Conservation (phyloP, 805 yeast species). For the Nakazawaea anatomiae region DNA sequence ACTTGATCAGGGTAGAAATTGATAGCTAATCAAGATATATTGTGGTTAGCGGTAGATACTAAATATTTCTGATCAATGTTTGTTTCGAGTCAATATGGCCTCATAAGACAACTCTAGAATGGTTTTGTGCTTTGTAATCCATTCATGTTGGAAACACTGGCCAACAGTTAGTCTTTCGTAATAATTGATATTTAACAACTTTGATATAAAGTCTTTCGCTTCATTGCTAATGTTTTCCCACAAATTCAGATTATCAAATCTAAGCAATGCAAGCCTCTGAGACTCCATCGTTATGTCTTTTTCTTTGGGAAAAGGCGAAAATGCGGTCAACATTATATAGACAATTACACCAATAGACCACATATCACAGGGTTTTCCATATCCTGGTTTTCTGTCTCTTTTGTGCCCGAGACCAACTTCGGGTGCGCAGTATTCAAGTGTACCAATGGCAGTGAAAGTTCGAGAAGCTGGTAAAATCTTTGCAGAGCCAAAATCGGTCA, state of each 20-base stretch:
- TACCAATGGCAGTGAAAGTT: conserved; percentile 25
- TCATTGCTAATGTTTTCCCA: conserved; percentile 35
- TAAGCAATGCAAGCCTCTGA: conserved; percentile 9
- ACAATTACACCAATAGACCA: conserved; percentile 66
- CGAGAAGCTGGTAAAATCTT: conserved; percentile 12
- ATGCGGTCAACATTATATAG: conserved; percentile 55
- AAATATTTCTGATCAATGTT: too few relatives aligned
- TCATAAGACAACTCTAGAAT: background rate
- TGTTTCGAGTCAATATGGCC: background rate
- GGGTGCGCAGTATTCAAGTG: conserved; percentile 71
- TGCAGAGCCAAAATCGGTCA: conserved; percentile 66
- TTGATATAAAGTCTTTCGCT: conserved; percentile 41
- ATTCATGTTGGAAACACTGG: conserved; percentile 35
- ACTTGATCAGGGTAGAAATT: too few relatives aligned
- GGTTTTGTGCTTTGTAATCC: conserved; percentile 38
- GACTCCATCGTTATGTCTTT: conserved; percentile 23
- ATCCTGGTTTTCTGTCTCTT: conserved; percentile 28
- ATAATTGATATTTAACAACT: conserved; percentile 33
- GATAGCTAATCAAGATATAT: too few relatives aligned
- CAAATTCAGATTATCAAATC: conserved; percentile 33
- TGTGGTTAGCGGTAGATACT: too few relatives aligned
- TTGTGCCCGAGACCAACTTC: conserved; percentile 47
- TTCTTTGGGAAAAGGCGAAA: conserved; percentile 50
- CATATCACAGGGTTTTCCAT: conserved; percentile 53
- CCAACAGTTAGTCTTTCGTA: conserved; percentile 28